phyloP scores from a whole-genome alignment of 1,139 yeast genomes.

The Blastobotrys serpentis region DNA sequence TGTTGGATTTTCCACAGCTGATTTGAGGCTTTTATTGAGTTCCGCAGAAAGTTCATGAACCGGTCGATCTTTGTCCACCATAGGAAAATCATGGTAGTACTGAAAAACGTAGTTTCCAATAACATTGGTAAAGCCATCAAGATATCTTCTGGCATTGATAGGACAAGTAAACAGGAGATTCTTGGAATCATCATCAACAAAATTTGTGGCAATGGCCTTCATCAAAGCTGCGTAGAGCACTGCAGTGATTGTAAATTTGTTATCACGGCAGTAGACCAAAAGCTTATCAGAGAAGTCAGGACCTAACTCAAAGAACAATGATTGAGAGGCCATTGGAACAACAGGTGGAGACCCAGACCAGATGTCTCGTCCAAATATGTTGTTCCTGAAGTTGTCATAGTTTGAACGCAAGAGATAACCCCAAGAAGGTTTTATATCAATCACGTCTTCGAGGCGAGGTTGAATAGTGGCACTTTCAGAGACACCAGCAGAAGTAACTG shows the following conservation, averaged over 20 bases:
- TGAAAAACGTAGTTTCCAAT: slow-evolving; percentile 24
- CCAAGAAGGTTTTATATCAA: slow-evolving; percentile 23
- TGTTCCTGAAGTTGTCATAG: neutral
- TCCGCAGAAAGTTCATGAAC: slow-evolving; percentile 16
- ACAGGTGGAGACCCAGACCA: slow-evolving; percentile 18
- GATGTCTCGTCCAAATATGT: neutral
- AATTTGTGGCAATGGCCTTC: slow-evolving; percentile 12
- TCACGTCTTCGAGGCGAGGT: slow-evolving; percentile 17
- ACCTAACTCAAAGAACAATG: slow-evolving; percentile 19
- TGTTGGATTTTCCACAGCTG: slow-evolving; percentile 12
- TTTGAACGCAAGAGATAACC: neutral
- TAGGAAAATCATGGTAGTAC: slow-evolving; percentile 15
- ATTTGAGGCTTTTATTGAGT: slow-evolving; percentile 12
- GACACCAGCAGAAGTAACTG: neutral
- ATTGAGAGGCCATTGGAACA: slow-evolving; percentile 20
- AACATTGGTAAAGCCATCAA: slow-evolving; percentile 2
- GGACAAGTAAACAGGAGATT: slow-evolving; percentile 22
- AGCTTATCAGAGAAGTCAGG: slow-evolving; percentile 13
- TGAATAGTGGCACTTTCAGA: neutral
- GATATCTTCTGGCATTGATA: slow-evolving; percentile 24
- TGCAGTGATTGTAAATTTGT: slow-evolving; percentile 13
- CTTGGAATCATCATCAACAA: slow-evolving; percentile 12
- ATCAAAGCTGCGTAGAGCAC: slow-evolving; percentile 15
- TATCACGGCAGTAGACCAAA: slow-evolving; percentile 14
- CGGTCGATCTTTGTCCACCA: neutral